phyloP scores from a whole-genome alignment of 1,139 yeast genomes.

The Pichia sp. region DNA sequence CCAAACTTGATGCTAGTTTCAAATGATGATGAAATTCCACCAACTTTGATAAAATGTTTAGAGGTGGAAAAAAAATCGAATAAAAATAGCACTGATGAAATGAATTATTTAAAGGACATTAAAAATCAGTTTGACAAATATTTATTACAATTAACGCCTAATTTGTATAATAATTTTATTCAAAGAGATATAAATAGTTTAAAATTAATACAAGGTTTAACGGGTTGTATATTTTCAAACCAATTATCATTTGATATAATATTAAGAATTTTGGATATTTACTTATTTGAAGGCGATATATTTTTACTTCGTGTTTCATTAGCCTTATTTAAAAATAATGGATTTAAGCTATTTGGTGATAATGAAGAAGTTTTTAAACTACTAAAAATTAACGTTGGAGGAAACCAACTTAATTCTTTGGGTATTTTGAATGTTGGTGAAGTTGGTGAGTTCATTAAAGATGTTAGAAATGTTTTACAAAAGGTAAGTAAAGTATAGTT shows the following conservation, averaged over 20 bases:
- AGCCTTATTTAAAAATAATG: conserved; percentile 42
- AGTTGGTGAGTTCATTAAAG: conserved; percentile 36
- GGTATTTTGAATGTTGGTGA: conserved; percentile 31
- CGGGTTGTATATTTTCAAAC: conserved; percentile 23
- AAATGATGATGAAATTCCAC: conserved; percentile 2
- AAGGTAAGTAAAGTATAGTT: not conserved
- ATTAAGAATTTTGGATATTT: conserved; percentile 46
- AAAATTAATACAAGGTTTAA: conserved; percentile 18
- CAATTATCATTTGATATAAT: conserved; percentile 19
- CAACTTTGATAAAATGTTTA: conserved; percentile 12
- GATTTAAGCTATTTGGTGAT: conserved; percentile 48
- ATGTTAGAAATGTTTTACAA: conserved; percentile 29
- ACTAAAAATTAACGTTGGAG: conserved; percentile 19
- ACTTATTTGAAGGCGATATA: conserved; percentile 55
- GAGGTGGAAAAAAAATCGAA: conserved; percentile 3
- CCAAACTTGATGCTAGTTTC: conserved; percentile 27
- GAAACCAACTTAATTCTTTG: conserved; percentile 28
- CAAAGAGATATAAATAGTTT: conserved; percentile 21
- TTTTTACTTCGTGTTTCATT: conserved; percentile 43
- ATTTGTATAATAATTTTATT: conserved; percentile 47
- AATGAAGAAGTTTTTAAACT: conserved; percentile 38
- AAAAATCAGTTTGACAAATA: conserved; percentile 41
- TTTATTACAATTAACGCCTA: conserved; percentile 39
- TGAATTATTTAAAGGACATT: conserved; percentile 22
- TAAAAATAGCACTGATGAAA: not conserved